Evolutionary conservation across 1,284 basidiomycete species (phyloP).

Genomic region (Mycena sp.): DNA sequence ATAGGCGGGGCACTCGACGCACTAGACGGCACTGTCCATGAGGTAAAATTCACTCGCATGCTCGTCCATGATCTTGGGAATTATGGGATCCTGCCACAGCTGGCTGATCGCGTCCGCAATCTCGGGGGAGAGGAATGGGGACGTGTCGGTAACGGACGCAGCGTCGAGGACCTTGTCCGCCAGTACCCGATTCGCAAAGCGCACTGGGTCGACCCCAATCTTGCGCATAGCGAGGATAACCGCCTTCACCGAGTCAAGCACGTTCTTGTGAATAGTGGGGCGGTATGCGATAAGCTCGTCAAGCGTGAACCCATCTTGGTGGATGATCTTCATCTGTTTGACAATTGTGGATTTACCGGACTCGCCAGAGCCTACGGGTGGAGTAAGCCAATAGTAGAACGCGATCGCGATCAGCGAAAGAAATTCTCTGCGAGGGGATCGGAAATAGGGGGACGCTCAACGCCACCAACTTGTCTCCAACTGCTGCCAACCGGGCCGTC

Average conservation of each 20-base stretch:
- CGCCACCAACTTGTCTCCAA: too few species aligned
- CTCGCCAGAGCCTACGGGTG: constrained; percentile 71
- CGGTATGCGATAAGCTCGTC: constrained; percentile 86
- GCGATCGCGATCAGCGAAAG: constrained; percentile 16
- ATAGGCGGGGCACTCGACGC: constrained; percentile 44
- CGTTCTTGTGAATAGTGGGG: constrained; percentile 86
- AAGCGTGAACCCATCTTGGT: constrained; percentile 90
- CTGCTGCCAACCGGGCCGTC: too few species aligned
- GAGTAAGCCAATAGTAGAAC: background rate
- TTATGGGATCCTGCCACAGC: constrained; percentile 93
- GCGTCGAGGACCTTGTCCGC: constrained; percentile 55
- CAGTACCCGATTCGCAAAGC: constrained; percentile 78
- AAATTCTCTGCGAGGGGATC: background rate
- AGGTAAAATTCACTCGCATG: constrained; percentile 91
- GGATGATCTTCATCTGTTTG: constrained; percentile 99
- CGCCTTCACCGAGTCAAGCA: constrained; percentile 91
- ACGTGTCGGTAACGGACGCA: constrained; percentile 65
- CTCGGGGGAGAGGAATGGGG: constrained; percentile 63
- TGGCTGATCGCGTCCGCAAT: constrained; percentile 84
- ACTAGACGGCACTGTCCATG: constrained; percentile 97
- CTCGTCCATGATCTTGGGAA: constrained; percentile 85
- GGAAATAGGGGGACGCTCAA: background rate
- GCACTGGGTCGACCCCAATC: constrained; percentile 85
- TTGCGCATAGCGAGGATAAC: constrained; percentile 92
- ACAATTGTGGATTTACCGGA: constrained; percentile 97